A percentile compares a stretch with the other conserved stretches of the same genome.
Conservation (phyloP, 495 filamentous ascomycete genomes). For the Hyaloscypha finlandica region DNA sequence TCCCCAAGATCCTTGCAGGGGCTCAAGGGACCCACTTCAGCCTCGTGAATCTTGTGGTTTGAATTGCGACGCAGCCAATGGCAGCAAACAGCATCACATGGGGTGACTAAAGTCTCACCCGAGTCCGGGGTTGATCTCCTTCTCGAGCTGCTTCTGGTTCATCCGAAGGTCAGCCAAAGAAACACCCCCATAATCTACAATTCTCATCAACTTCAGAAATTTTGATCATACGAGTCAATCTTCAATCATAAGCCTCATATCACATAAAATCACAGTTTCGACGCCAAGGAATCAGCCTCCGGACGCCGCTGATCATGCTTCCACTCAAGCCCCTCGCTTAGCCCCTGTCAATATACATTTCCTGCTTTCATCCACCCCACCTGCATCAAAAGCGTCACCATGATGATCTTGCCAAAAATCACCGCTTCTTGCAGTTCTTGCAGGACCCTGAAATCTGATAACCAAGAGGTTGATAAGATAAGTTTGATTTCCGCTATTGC, state of each 20-base stretch:
- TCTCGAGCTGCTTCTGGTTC: too few relatives aligned
- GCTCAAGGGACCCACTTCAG: not conserved
- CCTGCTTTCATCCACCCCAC: not conserved
- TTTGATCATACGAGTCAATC: not conserved
- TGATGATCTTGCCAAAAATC: constrained; percentile 3
- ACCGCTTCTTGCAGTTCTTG: not conserved
- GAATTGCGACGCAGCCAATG: too few relatives aligned
- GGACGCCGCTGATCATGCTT: not conserved
- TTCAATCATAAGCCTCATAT: not conserved
- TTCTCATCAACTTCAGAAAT: not conserved
- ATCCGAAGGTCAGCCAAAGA: too few relatives aligned
- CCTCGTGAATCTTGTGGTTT: not conserved
- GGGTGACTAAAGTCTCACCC: too few relatives aligned
- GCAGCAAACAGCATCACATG: too few relatives aligned
- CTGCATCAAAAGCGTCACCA: constrained; percentile 17
- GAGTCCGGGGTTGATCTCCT: too few relatives aligned
- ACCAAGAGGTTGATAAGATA: constrained; percentile 1
- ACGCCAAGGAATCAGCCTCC: not conserved
- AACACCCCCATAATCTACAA: too few relatives aligned
- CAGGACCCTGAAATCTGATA: constrained; percentile 12
- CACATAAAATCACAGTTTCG: not conserved
- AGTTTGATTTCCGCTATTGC: constrained; percentile 10
- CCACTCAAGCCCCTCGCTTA: not conserved
- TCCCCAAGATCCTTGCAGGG: not conserved
- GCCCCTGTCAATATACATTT: not conserved